Percentiles rank a stretch among this genome's conserved stretches.
Conservation (phyloP, 2,329 filamentous ascomycete species). For the Apiospora saccharicola region DNA sequence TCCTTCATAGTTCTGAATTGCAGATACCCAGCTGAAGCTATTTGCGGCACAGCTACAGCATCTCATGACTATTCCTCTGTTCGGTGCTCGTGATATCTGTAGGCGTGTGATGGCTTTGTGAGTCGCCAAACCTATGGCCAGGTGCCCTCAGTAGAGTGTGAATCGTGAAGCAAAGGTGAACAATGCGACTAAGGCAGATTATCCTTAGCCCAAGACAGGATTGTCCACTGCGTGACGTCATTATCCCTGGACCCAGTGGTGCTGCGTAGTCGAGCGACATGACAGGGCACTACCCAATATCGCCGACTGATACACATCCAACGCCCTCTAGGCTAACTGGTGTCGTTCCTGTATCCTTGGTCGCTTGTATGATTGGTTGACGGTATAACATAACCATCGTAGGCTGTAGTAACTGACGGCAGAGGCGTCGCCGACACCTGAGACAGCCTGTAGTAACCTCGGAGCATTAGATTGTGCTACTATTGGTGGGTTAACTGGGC, state of each 20-base stretch:
- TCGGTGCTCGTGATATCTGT: neutral
- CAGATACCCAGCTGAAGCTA: conserved; percentile 21
- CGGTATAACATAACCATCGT: neutral
- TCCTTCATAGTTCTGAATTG: neutral
- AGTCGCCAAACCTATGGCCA: neutral
- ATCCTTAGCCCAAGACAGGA: neutral
- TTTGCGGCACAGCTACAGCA: neutral
- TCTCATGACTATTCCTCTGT: neutral
- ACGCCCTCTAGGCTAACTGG: neutral
- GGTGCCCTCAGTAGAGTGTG: neutral
- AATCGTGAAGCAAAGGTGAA: neutral
- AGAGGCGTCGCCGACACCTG: neutral
- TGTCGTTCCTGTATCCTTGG: neutral
- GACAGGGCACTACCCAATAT: neutral
- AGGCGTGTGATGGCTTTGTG: neutral
- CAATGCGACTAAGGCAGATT: neutral
- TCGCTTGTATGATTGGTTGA: neutral
- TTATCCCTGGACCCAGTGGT: neutral
- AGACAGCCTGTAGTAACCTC: neutral
- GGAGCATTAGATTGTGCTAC: neutral
- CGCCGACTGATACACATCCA: neutral
- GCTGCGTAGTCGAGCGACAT: neutral
- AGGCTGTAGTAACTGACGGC: neutral
- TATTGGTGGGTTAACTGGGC: neutral
- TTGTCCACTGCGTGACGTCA: neutral